Evolutionary conservation across 1,139 yeast genomes (phyloP).

Genomic region (Blastobotrys buckinghamii): DNA sequence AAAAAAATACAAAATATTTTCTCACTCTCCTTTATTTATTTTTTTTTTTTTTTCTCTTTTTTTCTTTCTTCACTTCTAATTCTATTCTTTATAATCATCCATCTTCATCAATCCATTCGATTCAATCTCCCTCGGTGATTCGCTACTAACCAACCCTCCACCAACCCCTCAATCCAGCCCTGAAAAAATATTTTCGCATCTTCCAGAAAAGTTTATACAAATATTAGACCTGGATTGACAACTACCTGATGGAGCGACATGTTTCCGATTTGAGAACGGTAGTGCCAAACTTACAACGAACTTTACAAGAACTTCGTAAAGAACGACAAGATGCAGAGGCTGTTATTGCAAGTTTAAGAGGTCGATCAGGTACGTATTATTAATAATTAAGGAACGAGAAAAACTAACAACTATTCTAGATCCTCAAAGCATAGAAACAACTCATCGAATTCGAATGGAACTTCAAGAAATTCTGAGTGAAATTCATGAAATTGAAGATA

Average conservation of each 20-base stretch:
- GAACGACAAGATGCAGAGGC: slow-evolving; percentile 19
- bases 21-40: no score
- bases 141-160: no score
- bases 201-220: no score
- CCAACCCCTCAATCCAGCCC: no score
- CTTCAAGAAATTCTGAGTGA: slow-evolving; percentile 19
- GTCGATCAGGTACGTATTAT: slow-evolving; percentile 18
- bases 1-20: no score
- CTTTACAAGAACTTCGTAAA: slow-evolving; percentile 18
- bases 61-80: no score
- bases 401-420: slow-evolving; percentile 15
- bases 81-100: no score
- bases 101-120: no score
- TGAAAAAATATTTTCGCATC: no score
- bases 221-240: background rate
- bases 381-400: no score
- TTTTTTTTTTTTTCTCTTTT: no score
- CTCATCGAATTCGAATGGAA: slow-evolving; percentile 17
- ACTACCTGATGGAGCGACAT: slow-evolving; percentile 10
- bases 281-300: slow-evolving; percentile 11
- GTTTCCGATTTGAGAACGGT: slow-evolving; percentile 8
- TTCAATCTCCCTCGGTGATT: no score
- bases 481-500: slow-evolving; percentile 19
- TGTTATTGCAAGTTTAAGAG: slow-evolving; percentile 18
- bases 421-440: slow-evolving; percentile 18